Evolutionary conservation across 192 early-diverging fungal genomes (phyloP), one percentile per base, ranked within the genome.

Genomic region (Radiomyces spectabilis): DNA sequence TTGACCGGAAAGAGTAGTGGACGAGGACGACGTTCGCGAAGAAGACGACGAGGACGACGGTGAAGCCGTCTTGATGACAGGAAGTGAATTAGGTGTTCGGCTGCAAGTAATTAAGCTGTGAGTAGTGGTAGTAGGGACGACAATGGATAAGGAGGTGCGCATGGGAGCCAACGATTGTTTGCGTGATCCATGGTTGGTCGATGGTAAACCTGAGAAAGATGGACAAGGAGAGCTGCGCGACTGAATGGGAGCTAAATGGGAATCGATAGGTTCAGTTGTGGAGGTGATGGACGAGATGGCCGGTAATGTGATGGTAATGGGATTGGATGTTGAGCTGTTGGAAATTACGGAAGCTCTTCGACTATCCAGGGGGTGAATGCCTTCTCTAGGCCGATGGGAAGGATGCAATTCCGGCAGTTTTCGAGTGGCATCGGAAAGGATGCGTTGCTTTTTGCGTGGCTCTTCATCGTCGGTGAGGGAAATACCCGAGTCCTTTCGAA

Each of bases 401-500:
- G n/a, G n/a, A n/a, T n/a, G n/a, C n/a, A n/a, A n/a, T n/a, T n/a
- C n/a, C n/a, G n/a, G n/a, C n/a, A n/a, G n/a, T n/a, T n/a, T n/a
- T n/a, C n/a, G n/a, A n/a, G n/a, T n/a, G n/a, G n/a, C n/a, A n/a
- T n/a, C 42, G 10, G 42, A 43, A 16, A 15, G 42, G 15, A 43
- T 15, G 5, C 42, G 42, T 19, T 43, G 42, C 15, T 43, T 39
- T 16, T 39, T 39, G 8, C 24, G 18, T 48, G 24, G 41, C 37
- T 16, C 24, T 13, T 18, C 43, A 5, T 37, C 33, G 6, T 58
- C 56, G 25, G 47, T 37, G 5, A 59, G 13, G 7, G 38, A 42
- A n/a, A 59, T 51, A 9, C 57, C 57, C 18, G 59, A 52, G 24
- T 61, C 59, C 22, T 53, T 53, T 21, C 51, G 41, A 27, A 53